Percentiles rank a stretch among this genome's conserved stretches.
Evolutionary conservation across 106 monocot genomes (phyloP).

Genomic region (Narthecium ossifragum): DNA sequence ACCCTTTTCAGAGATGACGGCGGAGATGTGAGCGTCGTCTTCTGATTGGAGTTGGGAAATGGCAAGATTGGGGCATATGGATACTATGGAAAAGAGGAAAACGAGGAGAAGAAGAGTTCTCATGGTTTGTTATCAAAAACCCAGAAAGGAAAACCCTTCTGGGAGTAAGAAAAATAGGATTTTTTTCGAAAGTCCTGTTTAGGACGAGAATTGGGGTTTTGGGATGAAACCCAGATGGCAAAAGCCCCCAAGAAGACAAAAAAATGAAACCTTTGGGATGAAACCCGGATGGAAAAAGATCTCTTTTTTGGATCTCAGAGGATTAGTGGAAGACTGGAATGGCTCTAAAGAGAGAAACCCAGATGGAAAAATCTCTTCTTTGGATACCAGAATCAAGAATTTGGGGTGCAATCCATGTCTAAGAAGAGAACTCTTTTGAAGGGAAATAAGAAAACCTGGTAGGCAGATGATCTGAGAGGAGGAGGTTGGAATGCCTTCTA

Average conservation of each 20-base stretch:
- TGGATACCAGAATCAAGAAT: too few species aligned
- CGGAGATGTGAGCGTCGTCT: slow-evolving; percentile 38
- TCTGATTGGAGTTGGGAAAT: slow-evolving; percentile 12
- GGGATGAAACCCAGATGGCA: background rate
- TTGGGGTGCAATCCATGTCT: too few species aligned
- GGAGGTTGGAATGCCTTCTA: too few species aligned
- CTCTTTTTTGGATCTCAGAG: too few species aligned
- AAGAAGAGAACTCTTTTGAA: too few species aligned
- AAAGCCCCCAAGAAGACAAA: background rate
- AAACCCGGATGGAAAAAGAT: too few species aligned
- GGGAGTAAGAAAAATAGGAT: too few species aligned
- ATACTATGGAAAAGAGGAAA: slow-evolving; percentile 11
- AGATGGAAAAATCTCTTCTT: too few species aligned
- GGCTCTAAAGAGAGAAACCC: background rate
- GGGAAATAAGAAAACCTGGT: too few species aligned
- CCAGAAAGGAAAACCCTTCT: too few species aligned
- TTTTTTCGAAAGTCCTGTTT: too few species aligned
- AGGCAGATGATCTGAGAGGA: too few species aligned
- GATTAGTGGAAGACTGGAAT: background rate
- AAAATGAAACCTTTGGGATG: background rate
- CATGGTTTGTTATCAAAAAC: slow-evolving; percentile 8
- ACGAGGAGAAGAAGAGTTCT: slow-evolving; percentile 7
- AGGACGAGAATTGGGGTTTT: background rate
- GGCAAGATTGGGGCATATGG: slow-evolving; percentile 11
- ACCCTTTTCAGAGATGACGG: slow-evolving; percentile 58